phyloP scores from a whole-genome alignment of 1,284 basidiomycete species.

The Leccinum pachyderme region DNA sequence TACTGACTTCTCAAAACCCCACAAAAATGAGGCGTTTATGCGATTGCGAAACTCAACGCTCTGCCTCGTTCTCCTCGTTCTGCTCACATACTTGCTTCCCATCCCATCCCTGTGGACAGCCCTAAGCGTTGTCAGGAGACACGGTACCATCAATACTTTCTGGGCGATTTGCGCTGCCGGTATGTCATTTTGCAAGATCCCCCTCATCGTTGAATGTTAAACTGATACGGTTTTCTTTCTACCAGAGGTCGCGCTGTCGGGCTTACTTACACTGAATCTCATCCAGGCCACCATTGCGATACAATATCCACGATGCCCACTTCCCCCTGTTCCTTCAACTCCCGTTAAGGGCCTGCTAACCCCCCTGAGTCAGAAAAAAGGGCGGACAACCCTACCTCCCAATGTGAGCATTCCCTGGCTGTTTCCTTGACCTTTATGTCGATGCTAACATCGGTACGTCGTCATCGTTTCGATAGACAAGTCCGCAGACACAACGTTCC shows the following conservation, averaged over 20 bases:
- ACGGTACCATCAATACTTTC: constrained; percentile 6
- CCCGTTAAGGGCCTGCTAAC: constrained; percentile 38
- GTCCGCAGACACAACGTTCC: constrained; percentile 53
- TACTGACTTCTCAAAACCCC: constrained; percentile 46
- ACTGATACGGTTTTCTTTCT: neutral
- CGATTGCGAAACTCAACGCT: constrained; percentile 52
- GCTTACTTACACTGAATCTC: constrained; percentile 48
- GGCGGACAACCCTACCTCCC: constrained; percentile 42
- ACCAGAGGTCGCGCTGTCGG: constrained; percentile 44
- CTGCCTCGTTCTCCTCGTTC: constrained; percentile 41
- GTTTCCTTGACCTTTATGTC: neutral
- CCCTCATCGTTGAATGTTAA: neutral
- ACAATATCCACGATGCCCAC: constrained; percentile 48
- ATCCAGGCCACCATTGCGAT: constrained; percentile 51
- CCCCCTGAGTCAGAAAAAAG: constrained; percentile 39
- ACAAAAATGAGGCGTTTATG: constrained; percentile 52
- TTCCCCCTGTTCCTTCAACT: constrained; percentile 38
- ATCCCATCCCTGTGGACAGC: constrained; percentile 47
- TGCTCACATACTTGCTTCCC: constrained; percentile 54
- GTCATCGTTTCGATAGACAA: constrained; percentile 36
- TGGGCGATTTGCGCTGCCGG: constrained; percentile 24
- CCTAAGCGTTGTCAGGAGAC: constrained; percentile 31
- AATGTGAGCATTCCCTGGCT: constrained; percentile 37
- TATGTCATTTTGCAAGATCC: constrained; percentile 8
- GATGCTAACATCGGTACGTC: neutral